Evolutionary conservation across 257 asterid species (phyloP).

Genomic region (Gentiana dahurica): DNA sequence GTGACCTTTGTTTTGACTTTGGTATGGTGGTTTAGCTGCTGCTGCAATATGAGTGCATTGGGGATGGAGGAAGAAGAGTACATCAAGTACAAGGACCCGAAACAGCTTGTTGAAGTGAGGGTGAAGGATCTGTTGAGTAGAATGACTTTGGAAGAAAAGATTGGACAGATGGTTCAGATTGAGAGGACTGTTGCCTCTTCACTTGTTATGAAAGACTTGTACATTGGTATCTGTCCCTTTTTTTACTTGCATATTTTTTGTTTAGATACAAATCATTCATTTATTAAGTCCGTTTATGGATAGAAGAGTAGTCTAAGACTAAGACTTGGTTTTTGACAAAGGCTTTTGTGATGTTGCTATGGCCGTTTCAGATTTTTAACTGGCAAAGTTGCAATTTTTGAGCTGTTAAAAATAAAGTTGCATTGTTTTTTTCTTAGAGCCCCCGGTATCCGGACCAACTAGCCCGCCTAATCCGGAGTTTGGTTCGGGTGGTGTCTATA

Average conservation of each 20-base stretch:
- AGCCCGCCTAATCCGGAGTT: too few relatives aligned
- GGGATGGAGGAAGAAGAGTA: conserved; percentile 22
- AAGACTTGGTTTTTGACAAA: too few relatives aligned
- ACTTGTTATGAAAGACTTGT: conserved; percentile 45
- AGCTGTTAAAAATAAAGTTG: too few relatives aligned
- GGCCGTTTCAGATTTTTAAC: too few relatives aligned
- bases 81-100: conserved; percentile 59
- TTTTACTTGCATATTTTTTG: not conserved
- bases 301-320: too few relatives aligned
- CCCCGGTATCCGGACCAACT: too few relatives aligned
- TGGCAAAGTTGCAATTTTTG: too few relatives aligned
- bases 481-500: too few relatives aligned
- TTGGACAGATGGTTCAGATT: conserved; percentile 94
- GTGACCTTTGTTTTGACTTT: conserved; percentile 17
- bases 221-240: conserved; percentile 36
- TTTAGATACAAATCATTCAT: not conserved
- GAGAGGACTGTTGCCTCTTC: conserved; percentile 60
- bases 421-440: too few relatives aligned
- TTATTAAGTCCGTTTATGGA: too few relatives aligned
- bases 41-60: conserved; percentile 23
- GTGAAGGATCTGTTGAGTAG: conserved; percentile 57
- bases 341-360: too few relatives aligned
- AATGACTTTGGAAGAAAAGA: conserved; percentile 69
- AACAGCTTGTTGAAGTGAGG: conserved; percentile 42
- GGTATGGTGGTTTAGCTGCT: conserved; percentile 37